Conservation (phyloP, 306 rosid species). For the Pyrus pyrifolia region DNA sequence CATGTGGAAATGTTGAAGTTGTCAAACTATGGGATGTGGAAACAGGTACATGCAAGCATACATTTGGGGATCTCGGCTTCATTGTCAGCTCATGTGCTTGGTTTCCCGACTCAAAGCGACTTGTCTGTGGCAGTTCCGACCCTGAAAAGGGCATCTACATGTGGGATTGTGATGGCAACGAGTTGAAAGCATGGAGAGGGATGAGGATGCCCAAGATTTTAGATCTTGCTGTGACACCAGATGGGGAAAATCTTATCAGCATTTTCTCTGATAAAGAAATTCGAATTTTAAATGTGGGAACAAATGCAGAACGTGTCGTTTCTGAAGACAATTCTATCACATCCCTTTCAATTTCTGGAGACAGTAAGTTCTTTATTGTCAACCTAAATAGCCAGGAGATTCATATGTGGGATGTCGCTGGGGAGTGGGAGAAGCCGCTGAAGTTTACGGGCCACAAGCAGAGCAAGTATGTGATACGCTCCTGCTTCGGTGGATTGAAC, state of each 20-base stretch:
- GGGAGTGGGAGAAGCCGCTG: constrained; percentile 56
- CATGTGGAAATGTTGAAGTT: constrained; percentile 86
- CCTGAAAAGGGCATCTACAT: constrained; percentile 78
- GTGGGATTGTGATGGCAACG: constrained; percentile 85
- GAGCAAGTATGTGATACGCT: constrained; percentile 73
- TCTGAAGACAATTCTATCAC: constrained; percentile 60
- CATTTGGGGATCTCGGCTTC: constrained; percentile 70
- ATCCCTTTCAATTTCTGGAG: constrained; percentile 59
- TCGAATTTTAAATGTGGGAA: constrained; percentile 51
- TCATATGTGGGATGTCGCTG: constrained; percentile 88
- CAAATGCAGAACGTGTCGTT: constrained; percentile 59
- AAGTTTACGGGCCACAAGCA: constrained; percentile 57
- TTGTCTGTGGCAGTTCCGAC: constrained; percentile 84
- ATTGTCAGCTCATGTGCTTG: constrained; percentile 95
- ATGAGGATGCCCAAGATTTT: constrained; percentile 78
- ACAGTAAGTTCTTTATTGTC: constrained; percentile 72
- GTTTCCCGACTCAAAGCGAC: constrained; percentile 79
- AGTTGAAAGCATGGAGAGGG: constrained; percentile 82
- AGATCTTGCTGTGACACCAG: constrained; percentile 77
- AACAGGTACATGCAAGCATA: constrained; percentile 84
- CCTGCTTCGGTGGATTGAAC: constrained; percentile 80
- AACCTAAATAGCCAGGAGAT: constrained; percentile 86
- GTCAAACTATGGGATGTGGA: constrained; percentile 92
- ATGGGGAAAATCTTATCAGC: constrained; percentile 75
- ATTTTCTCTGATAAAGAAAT: constrained; percentile 73